Conservation (phyloP, 805 yeast species). For the Scheffersomyces ergatensis region DNA sequence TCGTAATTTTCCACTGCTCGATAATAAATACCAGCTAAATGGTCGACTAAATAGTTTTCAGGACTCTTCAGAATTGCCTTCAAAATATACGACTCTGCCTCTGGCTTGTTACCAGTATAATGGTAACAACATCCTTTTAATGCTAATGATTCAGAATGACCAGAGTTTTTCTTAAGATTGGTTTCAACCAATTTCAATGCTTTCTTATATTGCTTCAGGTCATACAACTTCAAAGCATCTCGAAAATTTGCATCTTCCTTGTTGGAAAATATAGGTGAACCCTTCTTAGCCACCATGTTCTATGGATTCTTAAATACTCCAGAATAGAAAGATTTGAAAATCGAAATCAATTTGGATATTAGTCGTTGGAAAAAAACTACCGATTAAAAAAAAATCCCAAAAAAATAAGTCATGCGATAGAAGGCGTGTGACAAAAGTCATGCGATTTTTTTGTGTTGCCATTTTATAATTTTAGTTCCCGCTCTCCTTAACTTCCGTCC, state of each 20-base stretch:
- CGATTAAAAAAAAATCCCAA: too few species aligned
- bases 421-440: too few species aligned
- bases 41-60: conserved; percentile 71
- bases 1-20: conserved; percentile 65
- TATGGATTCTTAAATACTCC: too few species aligned
- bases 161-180: conserved; percentile 70
- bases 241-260: conserved; percentile 78
- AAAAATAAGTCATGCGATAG: too few species aligned
- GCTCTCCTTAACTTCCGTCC: too few species aligned
- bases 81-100: conserved; percentile 59
- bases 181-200: conserved; percentile 74
- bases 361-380: too few species aligned
- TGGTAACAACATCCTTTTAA: conserved; percentile 75
- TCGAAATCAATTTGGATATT: too few species aligned
- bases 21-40: conserved; percentile 81
- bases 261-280: conserved; percentile 31
- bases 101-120: conserved; percentile 53
- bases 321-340: too few species aligned
- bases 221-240: conserved; percentile 81
- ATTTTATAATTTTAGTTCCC: too few species aligned
- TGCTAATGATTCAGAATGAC: conserved; percentile 78
- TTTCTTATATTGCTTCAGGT: conserved; percentile 82
- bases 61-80: conserved; percentile 62
- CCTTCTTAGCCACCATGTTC: conserved; percentile 15
- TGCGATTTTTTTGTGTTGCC: too few species aligned